These are phyloP conservation scores for Lumnitzera littorea DNA, from an alignment of 345 rosid genomes.

Conservation along the genomic window DNA sequence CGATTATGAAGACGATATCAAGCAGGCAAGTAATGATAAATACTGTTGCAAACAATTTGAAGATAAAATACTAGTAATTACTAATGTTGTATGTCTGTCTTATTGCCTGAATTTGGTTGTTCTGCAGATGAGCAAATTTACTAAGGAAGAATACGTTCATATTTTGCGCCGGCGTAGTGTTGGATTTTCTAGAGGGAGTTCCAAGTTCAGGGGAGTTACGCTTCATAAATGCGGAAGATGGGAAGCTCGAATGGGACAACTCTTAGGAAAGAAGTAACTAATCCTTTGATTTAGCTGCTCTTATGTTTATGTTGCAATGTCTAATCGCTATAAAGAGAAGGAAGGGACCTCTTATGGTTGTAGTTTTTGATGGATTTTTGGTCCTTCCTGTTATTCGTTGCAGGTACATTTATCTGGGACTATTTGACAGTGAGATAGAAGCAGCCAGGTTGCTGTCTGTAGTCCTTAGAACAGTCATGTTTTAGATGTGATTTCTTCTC, in stretches of 20 bases:
- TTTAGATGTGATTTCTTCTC: too few species aligned
- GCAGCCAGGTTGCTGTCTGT: conserved; percentile 71
- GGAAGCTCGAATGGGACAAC: conserved; percentile 85
- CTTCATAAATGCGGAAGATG: conserved; percentile 71
- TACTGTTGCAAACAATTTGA: neutral
- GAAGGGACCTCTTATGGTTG: neutral
- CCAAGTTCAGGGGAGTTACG: conserved; percentile 67
- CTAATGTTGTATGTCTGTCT: neutral
- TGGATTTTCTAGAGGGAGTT: conserved; percentile 66
- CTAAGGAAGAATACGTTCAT: conserved; percentile 73
- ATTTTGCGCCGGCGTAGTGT: conserved; percentile 71
- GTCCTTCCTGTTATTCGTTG: conserved; percentile 10
- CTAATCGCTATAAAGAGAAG: neutral
- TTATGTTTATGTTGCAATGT: neutral
- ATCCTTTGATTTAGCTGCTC: neutral
- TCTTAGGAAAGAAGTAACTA: conserved; percentile 70
- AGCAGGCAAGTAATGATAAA: conserved; percentile 27
- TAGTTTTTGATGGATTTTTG: neutral
- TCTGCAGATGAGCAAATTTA: conserved; percentile 46
- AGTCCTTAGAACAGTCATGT: too few species aligned
- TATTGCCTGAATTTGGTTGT: neutral
- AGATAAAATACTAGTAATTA: too few species aligned
- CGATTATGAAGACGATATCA: conserved; percentile 66
- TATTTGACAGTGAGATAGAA: conserved; percentile 81
- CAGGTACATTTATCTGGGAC: conserved; percentile 97